Base-by-base conservation (phyloP, 148 eudicot species). In the Talinum fruticosum region DNA sequence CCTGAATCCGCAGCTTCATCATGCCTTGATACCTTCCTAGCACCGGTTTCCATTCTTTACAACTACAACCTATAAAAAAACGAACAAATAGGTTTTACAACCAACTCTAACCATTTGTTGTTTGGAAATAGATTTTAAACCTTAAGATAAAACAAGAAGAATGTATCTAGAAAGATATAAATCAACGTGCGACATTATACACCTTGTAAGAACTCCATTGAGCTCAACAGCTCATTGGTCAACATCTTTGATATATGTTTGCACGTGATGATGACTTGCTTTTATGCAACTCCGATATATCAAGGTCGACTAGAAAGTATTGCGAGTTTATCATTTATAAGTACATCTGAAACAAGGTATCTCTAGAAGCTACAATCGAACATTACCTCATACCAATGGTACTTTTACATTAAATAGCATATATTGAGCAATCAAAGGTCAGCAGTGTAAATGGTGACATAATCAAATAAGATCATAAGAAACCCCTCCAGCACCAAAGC, bases 21-120 rank as follows among this genome's bases (percentile, higher is more conserved):
- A 77, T 64, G 76, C 57, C 79, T 84, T 68, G 90, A 78, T 72
- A 85, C 73, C 74, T 85, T 88, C 71, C 78, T 85, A 57, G 81
- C 87, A 82, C 76, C 83, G 72, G 86, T 87, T 76, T 79, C 93
- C 90, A 89, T 91, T 65, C 75, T 77, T 37, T 62, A 65, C 78
- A 66, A 64, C 72, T 62, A 65, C 78, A 66, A 64, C 72, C 75
- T 64, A 28, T 33, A 74, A 66, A 34, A 53, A 75, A 73, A 82
- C 51, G 53, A 29, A 64, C 6, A 37, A 76, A 37, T 5, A 76
- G 49, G n/a, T 78, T 59, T 10, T 59, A 61, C 4, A 68, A 61
- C 64, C 19, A 61, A 69, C 68, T 69, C n/a, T n/a, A n/a, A n/a
- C n/a, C n/a, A n/a, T n/a, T n/a, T n/a, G 36, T 72, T 30, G 35